These are phyloP conservation scores for Caloboletus firmus DNA, from an alignment of 1,284 basidiomycete genomes.

Conservation along the genomic window DNA sequence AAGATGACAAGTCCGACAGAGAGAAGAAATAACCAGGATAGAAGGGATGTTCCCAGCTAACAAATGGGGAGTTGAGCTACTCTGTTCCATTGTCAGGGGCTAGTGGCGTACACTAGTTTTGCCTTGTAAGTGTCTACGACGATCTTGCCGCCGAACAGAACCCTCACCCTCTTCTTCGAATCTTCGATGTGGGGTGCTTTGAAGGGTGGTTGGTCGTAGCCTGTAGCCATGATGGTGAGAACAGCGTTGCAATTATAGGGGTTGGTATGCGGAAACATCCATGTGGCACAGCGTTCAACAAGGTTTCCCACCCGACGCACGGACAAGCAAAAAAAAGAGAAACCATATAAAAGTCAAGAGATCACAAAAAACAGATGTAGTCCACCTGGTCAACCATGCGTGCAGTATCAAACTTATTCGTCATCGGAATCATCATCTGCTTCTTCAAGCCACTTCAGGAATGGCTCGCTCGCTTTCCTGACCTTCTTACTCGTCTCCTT, in stretches of 20 bases:
- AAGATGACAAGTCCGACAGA: conserved; percentile 40
- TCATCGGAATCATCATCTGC: conserved; percentile 45
- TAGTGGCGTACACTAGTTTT: conserved; percentile 55
- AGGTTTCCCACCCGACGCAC: neutral
- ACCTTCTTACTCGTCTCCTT: conserved; percentile 96
- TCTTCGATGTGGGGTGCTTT: conserved; percentile 43
- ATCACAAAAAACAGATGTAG: conserved; percentile 10
- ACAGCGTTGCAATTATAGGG: neutral
- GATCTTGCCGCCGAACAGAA: conserved; percentile 50
- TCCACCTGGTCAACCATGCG: neutral
- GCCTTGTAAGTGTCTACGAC: conserved; percentile 55
- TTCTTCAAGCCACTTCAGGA: conserved; percentile 78
- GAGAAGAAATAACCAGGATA: conserved; percentile 60
- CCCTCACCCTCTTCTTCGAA: conserved; percentile 52
- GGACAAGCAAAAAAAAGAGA: neutral
- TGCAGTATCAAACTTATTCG: conserved; percentile 3
- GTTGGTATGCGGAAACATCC: neutral
- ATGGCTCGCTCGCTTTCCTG: conserved; percentile 92
- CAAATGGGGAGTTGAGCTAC: neutral
- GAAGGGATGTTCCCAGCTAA: conserved; percentile 56
- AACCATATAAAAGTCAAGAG: conserved; percentile 11
- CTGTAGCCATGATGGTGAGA: conserved; percentile 12
- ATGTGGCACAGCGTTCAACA: neutral
- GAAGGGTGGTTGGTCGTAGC: conserved; percentile 34
- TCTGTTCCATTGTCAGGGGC: neutral